Conservation (phyloP, 179 eudicot species). For the Carnegiea gigantea region DNA sequence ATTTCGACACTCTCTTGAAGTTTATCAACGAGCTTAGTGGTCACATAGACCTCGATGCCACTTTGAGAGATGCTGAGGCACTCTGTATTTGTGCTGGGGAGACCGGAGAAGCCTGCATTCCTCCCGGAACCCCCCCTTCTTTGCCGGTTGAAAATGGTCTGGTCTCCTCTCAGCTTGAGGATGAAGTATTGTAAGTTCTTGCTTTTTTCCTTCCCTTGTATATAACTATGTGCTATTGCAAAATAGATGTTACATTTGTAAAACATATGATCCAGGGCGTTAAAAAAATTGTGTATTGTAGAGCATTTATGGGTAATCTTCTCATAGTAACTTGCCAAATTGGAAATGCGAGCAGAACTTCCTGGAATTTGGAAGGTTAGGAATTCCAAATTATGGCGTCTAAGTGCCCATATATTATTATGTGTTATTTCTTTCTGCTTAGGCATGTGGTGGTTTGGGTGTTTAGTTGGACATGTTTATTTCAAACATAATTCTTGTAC, state of each 20-base stretch:
- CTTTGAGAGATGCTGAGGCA: slow-evolving; percentile 83
- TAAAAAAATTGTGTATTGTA: neutral
- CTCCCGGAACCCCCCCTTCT: slow-evolving; percentile 98
- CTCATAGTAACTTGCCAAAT: neutral
- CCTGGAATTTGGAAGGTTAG: neutral
- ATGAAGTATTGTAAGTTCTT: slow-evolving; percentile 56
- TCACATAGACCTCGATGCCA: slow-evolving; percentile 70
- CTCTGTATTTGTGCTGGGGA: slow-evolving; percentile 94
- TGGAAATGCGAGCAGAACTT: neutral
- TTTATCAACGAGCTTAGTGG: slow-evolving; percentile 91
- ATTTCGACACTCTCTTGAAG: slow-evolving; percentile 88
- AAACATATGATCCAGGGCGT: neutral
- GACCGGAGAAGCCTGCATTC: slow-evolving; percentile 84
- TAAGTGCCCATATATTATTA: neutral
- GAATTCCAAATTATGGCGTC: neutral
- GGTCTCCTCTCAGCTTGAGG: slow-evolving; percentile 63
- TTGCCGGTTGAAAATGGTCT: slow-evolving; percentile 58
- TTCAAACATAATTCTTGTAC: too few species aligned
- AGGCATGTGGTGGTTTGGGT: neutral
- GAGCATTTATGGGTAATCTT: neutral
- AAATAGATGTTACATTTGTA: slow-evolving; percentile 5
- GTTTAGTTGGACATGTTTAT: neutral
- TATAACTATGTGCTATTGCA: slow-evolving; percentile 5
- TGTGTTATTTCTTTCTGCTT: neutral
- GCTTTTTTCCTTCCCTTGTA: slow-evolving; percentile 9